Evolutionary conservation across 1,139 yeast species (phyloP).

Genomic region (Blastobotrys petasosporus): DNA sequence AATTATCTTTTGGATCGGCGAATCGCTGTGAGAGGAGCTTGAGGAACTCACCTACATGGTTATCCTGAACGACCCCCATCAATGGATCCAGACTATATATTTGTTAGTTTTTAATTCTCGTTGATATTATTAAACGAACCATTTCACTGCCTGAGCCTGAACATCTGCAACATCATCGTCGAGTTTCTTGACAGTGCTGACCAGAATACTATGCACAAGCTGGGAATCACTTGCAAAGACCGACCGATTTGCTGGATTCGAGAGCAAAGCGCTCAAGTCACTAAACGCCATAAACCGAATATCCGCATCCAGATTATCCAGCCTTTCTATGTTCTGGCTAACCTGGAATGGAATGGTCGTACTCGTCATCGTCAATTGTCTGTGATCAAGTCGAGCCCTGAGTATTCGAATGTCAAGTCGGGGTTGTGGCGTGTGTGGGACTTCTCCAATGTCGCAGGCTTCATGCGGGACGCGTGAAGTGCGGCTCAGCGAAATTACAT

Average conservation of each 20-base stretch:
- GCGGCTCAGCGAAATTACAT: no score
- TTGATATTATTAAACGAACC: constrained; percentile 30
- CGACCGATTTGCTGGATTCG: constrained; percentile 27
- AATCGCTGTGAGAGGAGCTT: constrained; percentile 12
- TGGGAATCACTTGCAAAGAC: constrained; percentile 29
- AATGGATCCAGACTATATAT: constrained; percentile 35
- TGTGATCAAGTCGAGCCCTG: no score
- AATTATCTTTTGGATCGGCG: constrained; percentile 12
- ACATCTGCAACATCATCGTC: constrained; percentile 70
- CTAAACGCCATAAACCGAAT: constrained; percentile 81
- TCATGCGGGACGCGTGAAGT: no score
- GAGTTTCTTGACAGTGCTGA: constrained; percentile 48
- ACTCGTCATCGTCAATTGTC: neutral
- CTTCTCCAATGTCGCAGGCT: no score
- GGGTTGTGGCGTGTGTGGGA: no score
- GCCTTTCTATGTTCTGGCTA: constrained; percentile 21
- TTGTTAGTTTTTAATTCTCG: neutral
- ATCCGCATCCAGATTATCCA: constrained; percentile 58
- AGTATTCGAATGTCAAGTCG: no score
- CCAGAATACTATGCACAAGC: constrained; percentile 37
- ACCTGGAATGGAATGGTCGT: constrained; percentile 2
- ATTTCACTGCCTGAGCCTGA: constrained; percentile 68
- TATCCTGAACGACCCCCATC: constrained; percentile 24
- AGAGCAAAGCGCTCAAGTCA: constrained; percentile 54
- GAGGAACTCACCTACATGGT: constrained; percentile 21